Conservation (phyloP, 2,329 filamentous ascomycete species). For the Pseudocercospora fuligena region DNA sequence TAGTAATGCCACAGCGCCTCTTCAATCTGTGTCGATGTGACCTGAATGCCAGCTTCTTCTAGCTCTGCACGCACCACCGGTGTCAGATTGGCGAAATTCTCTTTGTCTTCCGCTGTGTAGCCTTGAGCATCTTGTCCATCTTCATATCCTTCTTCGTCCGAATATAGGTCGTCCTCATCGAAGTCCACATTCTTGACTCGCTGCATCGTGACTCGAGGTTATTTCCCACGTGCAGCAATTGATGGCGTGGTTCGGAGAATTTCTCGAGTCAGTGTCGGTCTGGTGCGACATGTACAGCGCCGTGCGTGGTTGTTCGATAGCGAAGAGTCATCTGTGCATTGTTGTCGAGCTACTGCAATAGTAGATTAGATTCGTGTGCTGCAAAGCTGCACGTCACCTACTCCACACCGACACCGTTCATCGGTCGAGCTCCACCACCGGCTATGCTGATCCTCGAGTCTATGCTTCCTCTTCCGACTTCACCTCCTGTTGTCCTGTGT, state of each 20-base stretch:
- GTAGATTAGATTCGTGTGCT: background rate
- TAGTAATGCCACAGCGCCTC: slow-evolving; percentile 96
- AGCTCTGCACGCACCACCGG: slow-evolving; percentile 42
- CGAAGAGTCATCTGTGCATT: background rate
- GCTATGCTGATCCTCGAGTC: background rate
- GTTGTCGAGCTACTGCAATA: slow-evolving; percentile 7
- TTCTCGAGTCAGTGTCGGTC: background rate
- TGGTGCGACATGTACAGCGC: background rate
- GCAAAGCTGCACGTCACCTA: slow-evolving; percentile 1
- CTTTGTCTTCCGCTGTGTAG: slow-evolving; percentile 46
- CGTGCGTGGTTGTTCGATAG: background rate
- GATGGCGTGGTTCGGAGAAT: background rate
- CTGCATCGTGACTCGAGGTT: slow-evolving; percentile 40
- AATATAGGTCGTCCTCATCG: slow-evolving; percentile 58
- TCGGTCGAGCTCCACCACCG: background rate
- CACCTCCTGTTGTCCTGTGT: slow-evolving; percentile 1
- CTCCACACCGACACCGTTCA: background rate
- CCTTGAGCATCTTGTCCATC: slow-evolving; percentile 29
- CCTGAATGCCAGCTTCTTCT: slow-evolving; percentile 46
- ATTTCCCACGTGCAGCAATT: background rate
- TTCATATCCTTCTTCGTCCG: slow-evolving; percentile 51
- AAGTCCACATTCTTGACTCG: slow-evolving; percentile 54
- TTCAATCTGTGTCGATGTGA: slow-evolving; percentile 76
- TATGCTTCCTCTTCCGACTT: background rate
- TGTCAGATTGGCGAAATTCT: slow-evolving; percentile 39